Base-by-base conservation (phyloP, 768 basidiomycete species). In the Coprinellus micaceus region DNA sequence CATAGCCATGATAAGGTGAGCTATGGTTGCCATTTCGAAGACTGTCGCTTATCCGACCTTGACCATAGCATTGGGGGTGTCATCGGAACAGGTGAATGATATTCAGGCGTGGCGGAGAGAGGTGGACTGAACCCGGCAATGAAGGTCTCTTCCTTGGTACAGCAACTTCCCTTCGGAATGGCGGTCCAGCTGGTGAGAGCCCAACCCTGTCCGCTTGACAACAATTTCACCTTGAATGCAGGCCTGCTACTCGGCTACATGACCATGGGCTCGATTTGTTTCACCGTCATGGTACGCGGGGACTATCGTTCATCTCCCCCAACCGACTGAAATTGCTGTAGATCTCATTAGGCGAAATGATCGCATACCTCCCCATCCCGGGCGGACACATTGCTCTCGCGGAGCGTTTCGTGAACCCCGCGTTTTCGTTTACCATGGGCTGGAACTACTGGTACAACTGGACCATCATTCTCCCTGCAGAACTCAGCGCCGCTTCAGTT, bases 311-410 rank as follows among this genome's bases (percentile, higher is more conserved):
- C 22, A 21, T 48, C 39, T n/a, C 21, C 26, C 21, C 24, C 24
- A 17, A 30, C 6, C 19, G 30, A 25, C 26, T 39, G 61, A 52
- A 15, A 43, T 39, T 22, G 52, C 24, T 26, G 24, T 61, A 87
- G 85, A 69, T 88, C 56, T 85, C 85, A 2, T 74, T 90, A 2
- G 83, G 85, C 7, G 86, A 88, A 72, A 88, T 89, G 90, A 65
- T 92, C 45, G 82, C 89, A 0, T 92, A 78, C 68, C 77, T 93
- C 4, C 91, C 91, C 0, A 77, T 93, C 49, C 78, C 88, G 25
- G 91, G 91, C 56, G 91, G 82, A 2, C 89, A 91, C 62, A 91
- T 92, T 69, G 89, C 77, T 58, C 71, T 93, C 17, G 85, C 91
- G 0, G 90, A 87, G 66, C 87, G 91, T 29, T 94, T 93, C 63